Percentiles rank a stretch among this genome's conserved stretches.
phyloP scores from a whole-genome alignment of 2,329 filamentous ascomycete species.

The Thelonectria discophora region DNA sequence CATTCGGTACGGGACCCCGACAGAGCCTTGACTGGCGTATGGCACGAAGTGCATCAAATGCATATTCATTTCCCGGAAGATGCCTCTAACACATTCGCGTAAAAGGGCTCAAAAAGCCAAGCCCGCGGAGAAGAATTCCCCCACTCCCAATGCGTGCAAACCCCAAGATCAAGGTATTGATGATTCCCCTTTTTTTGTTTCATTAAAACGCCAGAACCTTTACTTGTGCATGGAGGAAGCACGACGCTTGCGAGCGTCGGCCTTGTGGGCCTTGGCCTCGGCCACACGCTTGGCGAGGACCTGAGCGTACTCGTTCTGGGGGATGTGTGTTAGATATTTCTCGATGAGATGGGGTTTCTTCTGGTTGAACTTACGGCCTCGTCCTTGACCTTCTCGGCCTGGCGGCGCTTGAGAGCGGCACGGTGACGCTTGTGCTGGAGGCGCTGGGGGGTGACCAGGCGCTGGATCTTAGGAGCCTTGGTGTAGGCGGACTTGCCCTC shows the following conservation, averaged over 20 bases:
- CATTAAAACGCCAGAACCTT: slow-evolving; percentile 54
- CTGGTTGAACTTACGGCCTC: slow-evolving; percentile 83
- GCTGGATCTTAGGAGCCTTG: slow-evolving; percentile 99
- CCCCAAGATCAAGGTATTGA: slow-evolving; percentile 48
- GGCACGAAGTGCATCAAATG: slow-evolving; percentile 44
- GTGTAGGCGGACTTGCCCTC: slow-evolving; percentile 99
- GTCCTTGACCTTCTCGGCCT: slow-evolving; percentile 96
- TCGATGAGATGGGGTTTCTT: no score
- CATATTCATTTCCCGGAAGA: slow-evolving; percentile 48
- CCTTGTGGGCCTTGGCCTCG: slow-evolving; percentile 94
- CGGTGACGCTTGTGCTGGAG: slow-evolving; percentile 99
- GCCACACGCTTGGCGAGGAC: slow-evolving; percentile 95
- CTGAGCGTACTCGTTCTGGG: slow-evolving; percentile 93
- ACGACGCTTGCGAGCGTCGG: slow-evolving; percentile 94
- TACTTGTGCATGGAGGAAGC: slow-evolving; percentile 96
- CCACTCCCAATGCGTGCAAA: slow-evolving; percentile 55
- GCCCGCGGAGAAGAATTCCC: slow-evolving; percentile 45
- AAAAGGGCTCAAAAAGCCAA: slow-evolving; percentile 40
- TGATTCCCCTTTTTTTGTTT: slow-evolving; percentile 46
- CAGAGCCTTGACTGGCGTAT: slow-evolving; percentile 26
- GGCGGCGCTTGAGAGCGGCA: slow-evolving; percentile 97
- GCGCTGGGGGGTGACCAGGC: slow-evolving; percentile 98
- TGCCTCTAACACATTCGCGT: slow-evolving; percentile 52
- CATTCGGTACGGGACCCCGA: slow-evolving; percentile 2
- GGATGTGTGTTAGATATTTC: not conserved